phyloP scores from a whole-genome alignment of 2,329 filamentous ascomycete genomes.

The Fusarium nanum region DNA sequence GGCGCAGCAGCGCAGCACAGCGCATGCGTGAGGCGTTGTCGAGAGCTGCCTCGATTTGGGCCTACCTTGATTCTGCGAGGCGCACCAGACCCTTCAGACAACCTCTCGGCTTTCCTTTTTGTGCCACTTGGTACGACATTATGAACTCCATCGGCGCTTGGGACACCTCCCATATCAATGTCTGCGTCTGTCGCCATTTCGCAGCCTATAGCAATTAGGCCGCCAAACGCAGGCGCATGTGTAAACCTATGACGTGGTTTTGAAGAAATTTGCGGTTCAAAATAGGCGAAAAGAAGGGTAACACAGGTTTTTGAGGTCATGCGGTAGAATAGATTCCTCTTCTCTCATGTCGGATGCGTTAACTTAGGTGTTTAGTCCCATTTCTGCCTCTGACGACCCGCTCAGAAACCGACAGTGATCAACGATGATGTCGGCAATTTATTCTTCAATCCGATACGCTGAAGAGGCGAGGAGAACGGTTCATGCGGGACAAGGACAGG shows the following conservation, averaged over 20 bases:
- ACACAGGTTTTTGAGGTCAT: conserved; percentile 20
- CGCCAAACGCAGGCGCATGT: conserved; percentile 2
- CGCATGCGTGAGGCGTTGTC: conserved; percentile 7
- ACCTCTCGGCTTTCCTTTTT: conserved; percentile 62
- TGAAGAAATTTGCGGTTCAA: background rate
- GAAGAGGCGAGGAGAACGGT: background rate
- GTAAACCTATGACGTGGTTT: background rate
- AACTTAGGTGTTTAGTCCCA: conserved; percentile 16
- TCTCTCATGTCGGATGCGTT: conserved; percentile 27
- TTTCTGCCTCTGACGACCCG: conserved; percentile 10
- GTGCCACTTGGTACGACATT: conserved; percentile 49
- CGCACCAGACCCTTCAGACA: conserved; percentile 53
- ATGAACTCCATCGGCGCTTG: conserved; percentile 3
- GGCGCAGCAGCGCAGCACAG: background rate
- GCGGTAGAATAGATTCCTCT: conserved; percentile 22
- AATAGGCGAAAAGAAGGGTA: background rate
- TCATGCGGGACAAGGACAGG: conserved; percentile 33
- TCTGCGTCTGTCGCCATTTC: conserved; percentile 58
- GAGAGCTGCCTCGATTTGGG: conserved; percentile 8
- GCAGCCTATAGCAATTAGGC: background rate
- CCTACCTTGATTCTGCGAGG: conserved; percentile 64
- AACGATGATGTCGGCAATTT: background rate
- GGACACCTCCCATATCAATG: conserved; percentile 29
- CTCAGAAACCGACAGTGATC: conserved; percentile 3
- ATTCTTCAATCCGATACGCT: conserved; percentile 11